Evolutionary conservation across 805 yeast genomes (phyloP), one percentile per base, ranked within the genome.

Genomic region (Schizosaccharomyces japonicus): DNA sequence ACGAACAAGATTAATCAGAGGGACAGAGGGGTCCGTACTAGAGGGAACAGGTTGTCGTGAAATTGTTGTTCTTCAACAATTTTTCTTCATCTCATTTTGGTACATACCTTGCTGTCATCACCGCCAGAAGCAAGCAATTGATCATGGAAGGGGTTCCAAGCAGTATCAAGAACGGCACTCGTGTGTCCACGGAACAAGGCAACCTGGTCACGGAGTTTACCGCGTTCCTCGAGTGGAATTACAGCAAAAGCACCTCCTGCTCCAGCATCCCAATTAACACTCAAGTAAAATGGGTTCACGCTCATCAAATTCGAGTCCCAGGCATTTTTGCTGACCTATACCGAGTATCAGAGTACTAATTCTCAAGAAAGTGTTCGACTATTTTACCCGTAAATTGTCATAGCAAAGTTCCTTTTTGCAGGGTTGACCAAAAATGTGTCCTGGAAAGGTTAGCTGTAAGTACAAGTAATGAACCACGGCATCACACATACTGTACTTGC

Each of bases 211-310:
- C 95, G 95, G 5, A 85, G 76, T 59, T 85, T 90, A 7, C 98
- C 96, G 17, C 74, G 77, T 61, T 87, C 95, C 6, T 61, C 60
- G 25, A 82, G 66, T 1, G 98, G 98, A 51, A 90, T 75, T 10
- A 92, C 80, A 1, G 94, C 95, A 66, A 90, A 85, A 0, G 96
- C 92, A 48, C 99, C 99, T 52, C 96, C 96, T 36, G 96, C 96
- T 8, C 93, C 78, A 29, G 95, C 70, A 50, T 81, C 83, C 94
- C 95, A 84, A 60, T 82, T 84, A 53, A 84, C 78, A 1, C 94
- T 70, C 39, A 90, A 63, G 57, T 73, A 90, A 60, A 79, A 78
- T 33, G 95, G 87, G 60, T 90, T 90, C 53, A 80, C 73, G 57
- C 83, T 76, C 54, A 90, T 71, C 53, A 90, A 68, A 61, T 87